Evolutionary conservation across 768 basidiomycete species (phyloP).

Genomic region (Cyclocybe cylindracea): DNA sequence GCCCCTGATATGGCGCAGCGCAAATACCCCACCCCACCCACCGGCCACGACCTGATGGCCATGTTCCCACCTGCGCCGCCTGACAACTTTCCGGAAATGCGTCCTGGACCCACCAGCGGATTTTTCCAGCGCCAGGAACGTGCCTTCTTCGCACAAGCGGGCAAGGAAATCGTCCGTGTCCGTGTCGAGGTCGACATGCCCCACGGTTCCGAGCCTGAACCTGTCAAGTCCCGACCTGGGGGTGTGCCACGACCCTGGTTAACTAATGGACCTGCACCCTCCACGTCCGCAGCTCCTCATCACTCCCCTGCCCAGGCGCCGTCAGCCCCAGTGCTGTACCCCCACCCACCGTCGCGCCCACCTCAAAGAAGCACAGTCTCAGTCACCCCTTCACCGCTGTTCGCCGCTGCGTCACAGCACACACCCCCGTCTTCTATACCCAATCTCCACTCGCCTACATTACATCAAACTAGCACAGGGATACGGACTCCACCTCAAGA

Average conservation of each 20-base stretch:
- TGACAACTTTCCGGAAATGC: conserved; percentile 52
- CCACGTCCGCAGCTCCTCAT: conserved; percentile 24
- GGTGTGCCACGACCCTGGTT: conserved; percentile 27
- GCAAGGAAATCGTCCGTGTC: conserved; percentile 75
- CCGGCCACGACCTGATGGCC: conserved; percentile 84
- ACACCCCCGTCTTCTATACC: conserved; percentile 29
- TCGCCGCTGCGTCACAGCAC: conserved; percentile 32
- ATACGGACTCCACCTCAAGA: conserved; percentile 53
- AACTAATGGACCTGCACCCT: conserved; percentile 16
- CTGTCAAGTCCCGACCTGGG: conserved; percentile 21
- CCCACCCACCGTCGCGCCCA: conserved; percentile 36
- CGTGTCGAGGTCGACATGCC: conserved; percentile 68
- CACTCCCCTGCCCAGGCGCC: conserved; percentile 36
- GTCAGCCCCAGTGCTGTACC: conserved; percentile 30
- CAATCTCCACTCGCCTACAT: conserved; percentile 35
- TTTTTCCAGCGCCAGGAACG: conserved; percentile 79
- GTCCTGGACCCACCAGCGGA: conserved; percentile 66
- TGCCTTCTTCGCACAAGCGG: conserved; percentile 78
- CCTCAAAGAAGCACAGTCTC: conserved; percentile 31
- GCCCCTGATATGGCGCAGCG: conserved; percentile 48
- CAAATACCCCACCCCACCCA: conserved; percentile 75
- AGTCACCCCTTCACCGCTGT: conserved; percentile 34
- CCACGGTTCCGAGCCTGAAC: conserved; percentile 32
- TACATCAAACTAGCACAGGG: conserved; percentile 32
- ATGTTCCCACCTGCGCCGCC: conserved; percentile 78